Percentiles rank a stretch among this genome's conserved stretches.
Conservation (phyloP, 192 early-diverging fungal genomes). For the Backusella circina region DNA sequence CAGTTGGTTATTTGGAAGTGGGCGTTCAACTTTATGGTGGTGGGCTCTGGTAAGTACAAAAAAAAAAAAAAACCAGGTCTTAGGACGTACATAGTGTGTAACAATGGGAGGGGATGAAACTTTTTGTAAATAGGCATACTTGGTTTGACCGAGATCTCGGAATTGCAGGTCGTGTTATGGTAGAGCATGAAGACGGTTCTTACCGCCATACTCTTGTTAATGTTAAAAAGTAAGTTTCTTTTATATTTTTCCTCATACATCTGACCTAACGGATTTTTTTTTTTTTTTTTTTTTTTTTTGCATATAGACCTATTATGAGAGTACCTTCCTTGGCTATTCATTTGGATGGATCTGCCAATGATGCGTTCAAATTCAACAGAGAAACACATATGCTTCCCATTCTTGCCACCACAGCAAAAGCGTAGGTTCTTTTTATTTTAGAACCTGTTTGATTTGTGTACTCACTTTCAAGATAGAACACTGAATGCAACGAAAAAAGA, state of each 20-base stretch:
- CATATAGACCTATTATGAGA: slow-evolving; percentile 76
- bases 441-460: neutral
- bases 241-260: neutral
- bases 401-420: slow-evolving; percentile 67
- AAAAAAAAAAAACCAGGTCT: neutral
- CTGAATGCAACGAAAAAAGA: slow-evolving; percentile 23
- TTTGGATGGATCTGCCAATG: slow-evolving; percentile 73
- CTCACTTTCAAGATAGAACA: slow-evolving; percentile 12
- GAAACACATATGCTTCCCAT: slow-evolving; percentile 91
- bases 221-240: slow-evolving; percentile 56
- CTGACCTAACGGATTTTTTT: neutral
- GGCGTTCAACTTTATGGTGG: slow-evolving; percentile 92
- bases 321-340: slow-evolving; percentile 98
- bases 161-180: slow-evolving; percentile 92
- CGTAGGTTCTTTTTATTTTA: slow-evolving; percentile 21
- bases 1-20: slow-evolving; percentile 86
- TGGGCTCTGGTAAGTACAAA: slow-evolving; percentile 72
- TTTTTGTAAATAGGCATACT: slow-evolving; percentile 53
- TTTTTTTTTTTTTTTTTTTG: too few species aligned
- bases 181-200: slow-evolving; percentile 64
- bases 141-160: slow-evolving; percentile 99
- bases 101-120: neutral
- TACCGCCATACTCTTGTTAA: slow-evolving; percentile 70
- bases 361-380: slow-evolving; percentile 92
- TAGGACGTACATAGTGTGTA: neutral